Conservation (phyloP, 2,329 filamentous ascomycete genomes). For the Fusarium euwallaceae region DNA sequence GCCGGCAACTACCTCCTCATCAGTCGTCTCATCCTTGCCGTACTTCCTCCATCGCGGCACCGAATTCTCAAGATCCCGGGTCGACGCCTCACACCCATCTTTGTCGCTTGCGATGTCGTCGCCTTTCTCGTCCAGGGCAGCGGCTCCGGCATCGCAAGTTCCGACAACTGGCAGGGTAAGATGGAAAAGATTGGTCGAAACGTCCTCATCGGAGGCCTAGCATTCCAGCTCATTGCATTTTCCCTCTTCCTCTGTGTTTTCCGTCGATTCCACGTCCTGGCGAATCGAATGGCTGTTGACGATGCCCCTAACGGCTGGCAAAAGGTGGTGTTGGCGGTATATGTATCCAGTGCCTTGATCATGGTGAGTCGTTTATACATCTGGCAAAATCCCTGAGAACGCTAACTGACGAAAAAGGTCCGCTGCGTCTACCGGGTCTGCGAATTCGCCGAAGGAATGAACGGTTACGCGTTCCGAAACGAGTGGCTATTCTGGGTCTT, state of each 20-base stretch:
- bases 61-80: conserved; percentile 54
- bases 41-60: conserved; percentile 51
- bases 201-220: conserved; percentile 58
- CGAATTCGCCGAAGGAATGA: conserved; percentile 65
- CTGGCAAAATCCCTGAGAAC: neutral
- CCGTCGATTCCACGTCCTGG: conserved; percentile 53
- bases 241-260: conserved; percentile 57
- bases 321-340: conserved; percentile 57
- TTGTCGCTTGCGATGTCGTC: conserved; percentile 60
- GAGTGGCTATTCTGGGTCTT: conserved; percentile 68
- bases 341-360: conserved; percentile 59
- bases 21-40: conserved; percentile 58
- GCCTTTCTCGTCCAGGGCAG: conserved; percentile 60
- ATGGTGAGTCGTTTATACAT: conserved; percentile 52
- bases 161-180: conserved; percentile 57
- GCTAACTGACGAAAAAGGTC: conserved; percentile 47
- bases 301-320: conserved; percentile 53
- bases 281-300: conserved; percentile 32
- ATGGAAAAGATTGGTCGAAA: conserved; percentile 55
- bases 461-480: conserved; percentile 62
- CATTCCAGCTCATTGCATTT: conserved; percentile 57
- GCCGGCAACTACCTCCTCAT: conserved; percentile 66
- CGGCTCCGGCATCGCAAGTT: conserved; percentile 59
- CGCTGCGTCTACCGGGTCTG: conserved; percentile 67
- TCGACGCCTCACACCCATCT: conserved; percentile 58